Evolutionary conservation across 257 asterid genomes (phyloP).

Genomic region (Ocimum tenuiflorum): DNA sequence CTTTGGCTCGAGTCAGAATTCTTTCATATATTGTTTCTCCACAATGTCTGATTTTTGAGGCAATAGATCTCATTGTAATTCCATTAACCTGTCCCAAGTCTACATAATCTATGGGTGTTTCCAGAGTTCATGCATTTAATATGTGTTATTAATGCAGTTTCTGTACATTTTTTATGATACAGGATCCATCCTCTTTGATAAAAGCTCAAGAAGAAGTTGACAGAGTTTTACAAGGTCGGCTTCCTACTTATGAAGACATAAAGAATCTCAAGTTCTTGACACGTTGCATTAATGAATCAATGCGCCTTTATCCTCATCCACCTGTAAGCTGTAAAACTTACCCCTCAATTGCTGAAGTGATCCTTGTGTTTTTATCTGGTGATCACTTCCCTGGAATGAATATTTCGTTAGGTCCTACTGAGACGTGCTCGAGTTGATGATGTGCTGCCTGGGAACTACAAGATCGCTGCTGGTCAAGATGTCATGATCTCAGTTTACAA

Average conservation of each 20-base stretch:
- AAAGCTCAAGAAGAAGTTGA: conserved; percentile 93
- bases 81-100: background rate
- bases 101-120: background rate
- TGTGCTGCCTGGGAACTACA: conserved; percentile 79
- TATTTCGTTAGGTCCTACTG: conserved; percentile 51
- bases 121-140: background rate
- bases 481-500: conserved; percentile 95
- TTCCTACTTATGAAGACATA: conserved; percentile 74
- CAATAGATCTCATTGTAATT: background rate
- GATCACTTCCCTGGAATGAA: conserved; percentile 4
- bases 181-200: conserved; percentile 59
- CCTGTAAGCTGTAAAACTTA: conserved; percentile 52
- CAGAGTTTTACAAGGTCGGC: conserved; percentile 64
- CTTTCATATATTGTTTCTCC: background rate
- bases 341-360: background rate
- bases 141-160: conserved; percentile 13
- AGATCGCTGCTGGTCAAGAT: conserved; percentile 90
- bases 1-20: background rate
- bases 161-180: conserved; percentile 10
- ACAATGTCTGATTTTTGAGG: background rate
- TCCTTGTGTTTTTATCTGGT: conserved; percentile 1
- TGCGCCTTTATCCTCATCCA: conserved; percentile 96
- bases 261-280: conserved; percentile 82
- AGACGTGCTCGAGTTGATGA: conserved; percentile 87
- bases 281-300: conserved; percentile 78